Conservation (phyloP, 208 protist genomes). For the Leishmania turanica region DNA sequence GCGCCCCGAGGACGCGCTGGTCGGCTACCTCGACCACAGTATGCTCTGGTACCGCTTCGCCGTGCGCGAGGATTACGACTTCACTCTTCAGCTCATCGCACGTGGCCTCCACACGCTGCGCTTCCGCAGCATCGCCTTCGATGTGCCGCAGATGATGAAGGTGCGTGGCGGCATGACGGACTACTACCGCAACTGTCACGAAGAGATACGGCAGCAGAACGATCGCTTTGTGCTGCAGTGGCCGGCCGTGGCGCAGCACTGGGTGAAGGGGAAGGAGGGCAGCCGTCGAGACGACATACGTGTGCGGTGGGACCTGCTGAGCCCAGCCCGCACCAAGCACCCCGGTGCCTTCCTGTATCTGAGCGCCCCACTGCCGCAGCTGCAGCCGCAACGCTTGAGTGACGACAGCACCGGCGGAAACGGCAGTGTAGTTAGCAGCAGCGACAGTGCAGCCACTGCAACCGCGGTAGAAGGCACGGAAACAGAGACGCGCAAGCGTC, state of each 20-base stretch:
- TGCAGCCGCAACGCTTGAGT: slow-evolving; percentile 39
- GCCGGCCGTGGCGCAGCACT: slow-evolving; percentile 71
- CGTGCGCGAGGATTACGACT: slow-evolving; percentile 92
- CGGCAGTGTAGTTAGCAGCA: not conserved
- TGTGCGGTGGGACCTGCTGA: slow-evolving; percentile 74
- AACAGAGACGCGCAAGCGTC: slow-evolving; percentile 15
- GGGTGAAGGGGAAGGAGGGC: slow-evolving; percentile 73
- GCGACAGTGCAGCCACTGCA: not conserved
- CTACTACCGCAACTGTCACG: slow-evolving; percentile 79
- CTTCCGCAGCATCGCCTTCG: slow-evolving; percentile 82
- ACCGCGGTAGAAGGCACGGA: not conserved
- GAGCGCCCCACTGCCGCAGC: slow-evolving; percentile 42
- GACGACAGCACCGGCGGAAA: slow-evolving; percentile 3
- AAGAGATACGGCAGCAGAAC: slow-evolving; percentile 75
- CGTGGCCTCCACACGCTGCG: slow-evolving; percentile 76
- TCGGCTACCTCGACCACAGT: slow-evolving; percentile 40
- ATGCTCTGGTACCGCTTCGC: slow-evolving; percentile 87
- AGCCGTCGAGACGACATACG: slow-evolving; percentile 76
- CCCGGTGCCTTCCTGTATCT: slow-evolving; percentile 63
- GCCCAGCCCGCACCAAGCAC: slow-evolving; percentile 50
- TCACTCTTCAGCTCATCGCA: slow-evolving; percentile 85
- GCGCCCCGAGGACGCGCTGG: slow-evolving; percentile 39
- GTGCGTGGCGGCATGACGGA: slow-evolving; percentile 84
- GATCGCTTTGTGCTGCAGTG: slow-evolving; percentile 69
- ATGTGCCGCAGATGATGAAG: slow-evolving; percentile 86